These are phyloP conservation scores for Rhytidhysteron rufulum DNA, from an alignment of 2,329 filamentous ascomycete genomes.

Conservation along the genomic window DNA sequence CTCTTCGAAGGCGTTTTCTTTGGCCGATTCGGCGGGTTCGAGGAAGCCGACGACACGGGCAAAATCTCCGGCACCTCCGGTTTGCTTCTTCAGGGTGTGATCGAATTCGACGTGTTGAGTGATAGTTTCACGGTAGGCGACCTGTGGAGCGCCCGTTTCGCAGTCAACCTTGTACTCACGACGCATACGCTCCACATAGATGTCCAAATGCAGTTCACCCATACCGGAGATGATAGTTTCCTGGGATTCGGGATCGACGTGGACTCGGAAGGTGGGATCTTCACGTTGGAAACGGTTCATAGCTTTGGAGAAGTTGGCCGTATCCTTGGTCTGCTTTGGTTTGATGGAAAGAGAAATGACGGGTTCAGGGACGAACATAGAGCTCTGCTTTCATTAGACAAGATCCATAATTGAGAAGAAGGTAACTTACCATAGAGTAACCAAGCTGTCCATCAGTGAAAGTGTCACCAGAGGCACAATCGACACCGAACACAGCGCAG, in stretches of 20 bases:
- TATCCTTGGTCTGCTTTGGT: constrained; percentile 88
- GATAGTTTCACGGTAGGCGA: constrained; percentile 95
- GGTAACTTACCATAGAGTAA: constrained; percentile 69
- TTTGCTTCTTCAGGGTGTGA: constrained; percentile 91
- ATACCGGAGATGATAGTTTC: constrained; percentile 98
- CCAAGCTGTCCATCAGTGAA: constrained; percentile 92
- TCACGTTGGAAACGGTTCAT: constrained; percentile 99
- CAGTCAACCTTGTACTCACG: constrained; percentile 97
- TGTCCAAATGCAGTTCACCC: constrained; percentile 94
- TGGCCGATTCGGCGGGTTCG: constrained; percentile 73
- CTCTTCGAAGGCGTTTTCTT: constrained; percentile 79
- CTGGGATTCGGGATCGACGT: constrained; percentile 85
- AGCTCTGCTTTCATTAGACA: constrained; percentile 47
- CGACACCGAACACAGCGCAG: constrained; percentile 95
- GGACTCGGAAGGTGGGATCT: constrained; percentile 94
- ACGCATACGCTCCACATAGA: constrained; percentile 95
- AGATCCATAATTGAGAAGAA: not conserved
- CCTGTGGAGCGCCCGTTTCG: constrained; percentile 91
- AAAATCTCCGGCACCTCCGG: constrained; percentile 91
- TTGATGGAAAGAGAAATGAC: constrained; percentile 98
- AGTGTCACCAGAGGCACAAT: constrained; percentile 95
- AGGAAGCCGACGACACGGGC: constrained; percentile 89
- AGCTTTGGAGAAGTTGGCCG: constrained; percentile 93
- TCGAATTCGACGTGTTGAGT: constrained; percentile 78
- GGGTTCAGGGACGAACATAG: constrained; percentile 96